Base-by-base conservation (phyloP, 352 stramenopile genomes). In the Phytophthora uliginosa region DNA sequence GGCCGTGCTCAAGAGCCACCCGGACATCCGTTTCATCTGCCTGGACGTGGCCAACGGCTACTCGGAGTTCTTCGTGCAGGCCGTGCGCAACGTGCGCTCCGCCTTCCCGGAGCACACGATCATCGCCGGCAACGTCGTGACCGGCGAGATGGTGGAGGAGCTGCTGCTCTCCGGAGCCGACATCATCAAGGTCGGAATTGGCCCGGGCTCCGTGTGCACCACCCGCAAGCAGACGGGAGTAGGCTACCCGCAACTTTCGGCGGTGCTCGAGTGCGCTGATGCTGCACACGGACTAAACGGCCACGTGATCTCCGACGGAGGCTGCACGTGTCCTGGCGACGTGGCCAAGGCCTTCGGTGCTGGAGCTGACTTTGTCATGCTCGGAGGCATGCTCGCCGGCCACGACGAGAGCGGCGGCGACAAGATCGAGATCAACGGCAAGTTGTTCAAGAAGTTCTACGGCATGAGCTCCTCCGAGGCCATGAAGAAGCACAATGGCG, bases 111-210 rank as follows among this genome's bases (percentile, higher is more conserved):
- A 82, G 31, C 88, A 95, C 81, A 95, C 86, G 20, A 97, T 98
- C 78, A 97, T 98, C 72, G 94, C 94, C 2, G 94, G 94, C 26
- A 98, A 98, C 71, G 94, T 98, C 5, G 93, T 98, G 40, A 98
- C 94, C 4, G 89, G 92, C 22, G 93, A 98, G 66, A 98, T 98
- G 93, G 90, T 96, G 13, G 91, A 98, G 74, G 92, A 98, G 77
- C 77, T 98, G 33, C 76, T 98, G 66, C 81, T 98, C 24, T 95
- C 82, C 12, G 94, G 94, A 13, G 94, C 94, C 57, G 93, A 98
- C 78, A 97, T 98, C 76, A 93, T 98, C 79, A 98, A 98, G 77
- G 89, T 98, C 42, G 94, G 94, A 66, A 98, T 98, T 63, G 94
- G 94, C 76, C 94, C 94, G 63, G 93, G 94, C 56, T 95, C 85